Evolutionary conservation across 2,329 filamentous ascomycete species (phyloP).

Genomic region (Teratosphaeria gauchensis): DNA sequence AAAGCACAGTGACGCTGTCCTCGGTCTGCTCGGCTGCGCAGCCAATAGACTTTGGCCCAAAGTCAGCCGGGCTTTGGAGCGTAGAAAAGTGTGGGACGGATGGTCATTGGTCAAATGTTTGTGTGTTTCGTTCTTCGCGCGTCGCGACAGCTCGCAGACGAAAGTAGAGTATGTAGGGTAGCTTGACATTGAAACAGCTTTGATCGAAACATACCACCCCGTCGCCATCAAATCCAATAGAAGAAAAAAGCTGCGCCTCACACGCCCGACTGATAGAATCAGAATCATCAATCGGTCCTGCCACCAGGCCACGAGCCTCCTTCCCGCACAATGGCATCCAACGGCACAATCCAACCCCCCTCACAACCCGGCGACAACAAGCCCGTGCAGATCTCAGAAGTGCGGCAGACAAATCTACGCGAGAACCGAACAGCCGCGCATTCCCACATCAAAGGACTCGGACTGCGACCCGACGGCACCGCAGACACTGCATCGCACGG

Average conservation of each 20-base stretch:
- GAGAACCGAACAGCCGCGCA: constrained; percentile 94
- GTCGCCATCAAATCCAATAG: not conserved
- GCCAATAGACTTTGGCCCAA: not conserved
- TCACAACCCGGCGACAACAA: constrained; percentile 4
- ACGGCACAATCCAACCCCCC: constrained; percentile 7
- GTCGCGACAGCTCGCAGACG: not conserved
- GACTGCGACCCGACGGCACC: constrained; percentile 73
- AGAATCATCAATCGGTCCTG: not conserved
- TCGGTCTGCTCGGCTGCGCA: not conserved
- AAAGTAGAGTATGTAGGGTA: not conserved
- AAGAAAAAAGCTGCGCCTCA: not conserved
- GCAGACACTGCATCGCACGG: constrained; percentile 72
- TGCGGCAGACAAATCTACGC: constrained; percentile 41
- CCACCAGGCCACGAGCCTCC: not conserved
- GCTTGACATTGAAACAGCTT: not conserved
- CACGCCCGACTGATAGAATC: not conserved
- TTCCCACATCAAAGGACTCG: constrained; percentile 94
- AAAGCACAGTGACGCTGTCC: not conserved
- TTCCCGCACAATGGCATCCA: constrained; percentile 5
- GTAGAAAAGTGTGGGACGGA: not conserved
- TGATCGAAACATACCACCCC: not conserved
- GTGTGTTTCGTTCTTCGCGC: not conserved
- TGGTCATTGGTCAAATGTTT: not conserved
- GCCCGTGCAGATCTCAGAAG: constrained; percentile 27
- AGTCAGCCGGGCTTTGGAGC: not conserved